Evolutionary conservation across 495 filamentous ascomycete genomes (phyloP).

Genomic region (Thermochaetoides thermophila): DNA sequence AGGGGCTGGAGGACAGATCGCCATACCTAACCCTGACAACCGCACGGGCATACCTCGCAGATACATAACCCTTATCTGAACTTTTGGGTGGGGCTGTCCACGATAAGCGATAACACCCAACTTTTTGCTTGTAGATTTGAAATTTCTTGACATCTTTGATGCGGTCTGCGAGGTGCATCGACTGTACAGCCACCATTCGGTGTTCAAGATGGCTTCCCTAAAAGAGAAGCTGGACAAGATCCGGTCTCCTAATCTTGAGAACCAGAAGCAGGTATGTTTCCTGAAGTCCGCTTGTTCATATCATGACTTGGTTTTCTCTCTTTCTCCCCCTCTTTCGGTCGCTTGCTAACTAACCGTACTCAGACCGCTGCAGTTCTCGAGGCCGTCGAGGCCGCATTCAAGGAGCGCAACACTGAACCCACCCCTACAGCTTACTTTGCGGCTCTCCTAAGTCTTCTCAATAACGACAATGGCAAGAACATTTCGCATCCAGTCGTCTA

Average conservation of each 20-base stretch:
- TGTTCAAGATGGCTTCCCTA: constrained; percentile 55
- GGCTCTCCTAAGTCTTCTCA: constrained; percentile 81
- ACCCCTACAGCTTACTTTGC: constrained; percentile 88
- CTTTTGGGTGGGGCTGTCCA: constrained; percentile 6
- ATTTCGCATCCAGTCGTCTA: constrained; percentile 82
- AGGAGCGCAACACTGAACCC: constrained; percentile 65
- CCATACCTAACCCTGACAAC: constrained; percentile 3
- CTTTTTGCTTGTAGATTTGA: constrained; percentile 13
- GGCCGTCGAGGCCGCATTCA: constrained; percentile 83
- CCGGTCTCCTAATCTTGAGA: constrained; percentile 88
- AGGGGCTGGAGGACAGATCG: background rate
- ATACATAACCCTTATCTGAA: constrained; percentile 13
- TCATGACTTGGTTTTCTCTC: background rate
- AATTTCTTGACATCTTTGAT: constrained; percentile 12
- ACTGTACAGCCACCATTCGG: no score
- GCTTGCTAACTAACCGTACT: constrained; percentile 5
- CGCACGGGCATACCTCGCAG: background rate
- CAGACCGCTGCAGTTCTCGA: constrained; percentile 79
- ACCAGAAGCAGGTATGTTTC: constrained; percentile 65
- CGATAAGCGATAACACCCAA: constrained; percentile 17
- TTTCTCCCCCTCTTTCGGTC: background rate
- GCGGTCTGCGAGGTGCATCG: constrained; percentile 6
- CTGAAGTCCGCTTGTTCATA: no score
- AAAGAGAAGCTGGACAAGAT: constrained; percentile 90
- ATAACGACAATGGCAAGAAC: constrained; percentile 78